These are phyloP conservation scores for Peronospora belbahrii DNA, from an alignment of 352 stramenopile species.

Conservation along the genomic window DNA sequence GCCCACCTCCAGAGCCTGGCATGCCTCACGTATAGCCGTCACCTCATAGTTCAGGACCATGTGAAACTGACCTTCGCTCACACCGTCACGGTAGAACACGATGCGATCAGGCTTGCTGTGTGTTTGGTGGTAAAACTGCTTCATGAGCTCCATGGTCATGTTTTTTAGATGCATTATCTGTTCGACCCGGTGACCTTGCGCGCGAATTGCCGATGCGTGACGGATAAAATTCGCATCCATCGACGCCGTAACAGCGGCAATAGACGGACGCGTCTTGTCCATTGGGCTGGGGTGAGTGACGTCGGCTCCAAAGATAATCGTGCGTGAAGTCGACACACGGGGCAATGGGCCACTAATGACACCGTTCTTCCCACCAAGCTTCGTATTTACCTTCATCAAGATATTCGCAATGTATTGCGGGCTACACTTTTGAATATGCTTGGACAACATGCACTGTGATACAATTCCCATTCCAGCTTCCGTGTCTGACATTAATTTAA, in stretches of 20 bases:
- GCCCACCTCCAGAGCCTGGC: slow-evolving; percentile 38
- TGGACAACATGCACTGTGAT: slow-evolving; percentile 71
- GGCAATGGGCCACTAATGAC: slow-evolving; percentile 38
- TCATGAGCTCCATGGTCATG: slow-evolving; percentile 63
- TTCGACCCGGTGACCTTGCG: slow-evolving; percentile 74
- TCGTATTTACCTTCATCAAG: slow-evolving; percentile 73
- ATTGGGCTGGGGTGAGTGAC: slow-evolving; percentile 75
- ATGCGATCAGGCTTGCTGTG: slow-evolving; percentile 58
- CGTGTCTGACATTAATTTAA: slow-evolving; percentile 70
- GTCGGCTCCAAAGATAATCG: slow-evolving; percentile 80
- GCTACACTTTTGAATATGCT: slow-evolving; percentile 52
- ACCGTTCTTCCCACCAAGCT: slow-evolving; percentile 60
- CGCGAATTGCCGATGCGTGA: slow-evolving; percentile 54
- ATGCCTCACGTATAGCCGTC: slow-evolving; percentile 66
- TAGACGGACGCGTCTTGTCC: slow-evolving; percentile 61
- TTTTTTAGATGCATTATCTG: slow-evolving; percentile 59
- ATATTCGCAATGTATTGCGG: slow-evolving; percentile 70
- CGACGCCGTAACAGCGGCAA: slow-evolving; percentile 77
- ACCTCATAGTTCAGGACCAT: slow-evolving; percentile 77
- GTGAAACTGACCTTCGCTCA: slow-evolving; percentile 83
- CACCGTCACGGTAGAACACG: slow-evolving; percentile 86
- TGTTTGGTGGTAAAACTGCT: slow-evolving; percentile 55
- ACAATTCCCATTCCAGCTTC: slow-evolving; percentile 50
- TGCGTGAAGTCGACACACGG: slow-evolving; percentile 37
- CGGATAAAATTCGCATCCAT: slow-evolving; percentile 68